Evolutionary conservation across 2,329 filamentous ascomycete genomes (phyloP), one percentile per base, ranked within the genome.

Genomic region (Rhexocercosporidium sp.): DNA sequence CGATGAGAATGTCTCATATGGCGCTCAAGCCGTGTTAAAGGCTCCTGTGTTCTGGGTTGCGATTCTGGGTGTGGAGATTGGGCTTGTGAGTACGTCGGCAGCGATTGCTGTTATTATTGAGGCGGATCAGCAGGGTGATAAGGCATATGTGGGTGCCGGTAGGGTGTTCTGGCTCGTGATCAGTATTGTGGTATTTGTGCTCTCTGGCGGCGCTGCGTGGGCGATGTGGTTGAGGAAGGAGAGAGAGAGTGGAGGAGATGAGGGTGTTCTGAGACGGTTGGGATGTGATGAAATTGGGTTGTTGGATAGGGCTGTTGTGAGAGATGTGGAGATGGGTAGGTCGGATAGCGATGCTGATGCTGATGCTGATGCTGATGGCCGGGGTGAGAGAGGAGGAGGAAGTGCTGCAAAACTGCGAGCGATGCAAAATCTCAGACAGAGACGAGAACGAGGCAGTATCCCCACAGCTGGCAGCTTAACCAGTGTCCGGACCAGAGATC

Each of bases 231-330:
- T 61, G 16, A 29, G 49, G 6, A 67, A 65, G 34, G 34, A 11
- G 57, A 65, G n/a, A 25, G 56, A 56, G 8, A 44, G 29, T 46
- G 44, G 39, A 18, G 44, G 39, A 18, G 60, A 41, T 7, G 18
- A 39, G 29, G 20, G 12, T 18, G 18, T 56, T 7, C 8, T 39
- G n/a, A 47, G 51, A 11, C 37, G 22, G 22, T 46, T 64, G 2
- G 62, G 66, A 1, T 29, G 59, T 14, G 66, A 65, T 18, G 66
- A 67, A 18, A 53, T 67, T 31, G 62, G 62, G 2, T 37, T 65
- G 27, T 25, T 67, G 46, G 59, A 66, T 22, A 56, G 64, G 3
- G 49, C 49, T 44, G 27, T 59, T 14, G 25, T 14, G n/a, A 44
- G 27, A 31, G 64, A 66, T 25, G 14, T 61, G 9, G 37, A n/a